Base-by-base conservation (phyloP, 371 early-diverging fungal genomes). In the Mucor irregularis region DNA sequence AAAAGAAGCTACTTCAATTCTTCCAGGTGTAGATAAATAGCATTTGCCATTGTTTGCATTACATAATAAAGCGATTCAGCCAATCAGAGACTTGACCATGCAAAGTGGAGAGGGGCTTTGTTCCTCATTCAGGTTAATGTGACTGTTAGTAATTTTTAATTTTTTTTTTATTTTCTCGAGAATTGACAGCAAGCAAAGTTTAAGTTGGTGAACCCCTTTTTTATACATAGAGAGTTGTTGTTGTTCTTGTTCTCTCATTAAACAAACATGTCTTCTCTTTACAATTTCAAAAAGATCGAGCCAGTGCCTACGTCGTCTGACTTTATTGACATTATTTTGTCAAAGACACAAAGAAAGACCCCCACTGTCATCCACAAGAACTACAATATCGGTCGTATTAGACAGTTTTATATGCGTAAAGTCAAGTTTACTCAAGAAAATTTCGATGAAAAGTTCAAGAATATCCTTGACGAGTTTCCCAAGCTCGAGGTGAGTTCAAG, bases 361-460 rank as follows among this genome's bases (percentile, higher is more conserved):
- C 99, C 99, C 11, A 99, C 99, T 13, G 99, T 99, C 61, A 85
- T 99, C 58, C 98, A 97, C 77, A 90, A 93, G 34, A 90, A 93
- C 66, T 97, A 94, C 83, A 88, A 92, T 61, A 97, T 99, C 74
- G 84, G 91, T 22, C 89, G 99, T 74, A 99, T 99, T 68, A 83
- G 99, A 58, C 89, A 91, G 72, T 99, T 99, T 72, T 99, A 99
- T 75, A 98, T 98, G 95, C 91, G 98, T 69, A 99, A 99, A 77
- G 97, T 99, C 74, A 99, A 99, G 87, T 99, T 95, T 79, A 94
- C 98, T 9, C 98, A 98, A 76, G 96, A 96, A 49, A 90, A 88
- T 62, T 99, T 99, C 75, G 94, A 95, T 63, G 96, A 95, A 64
- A 95, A 97, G 75, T 85, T 99, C 56, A 87, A 90, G 58, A 82